Conservation (phyloP, 2,329 filamentous ascomycete genomes). For the Ceratocystis alfenasii region DNA sequence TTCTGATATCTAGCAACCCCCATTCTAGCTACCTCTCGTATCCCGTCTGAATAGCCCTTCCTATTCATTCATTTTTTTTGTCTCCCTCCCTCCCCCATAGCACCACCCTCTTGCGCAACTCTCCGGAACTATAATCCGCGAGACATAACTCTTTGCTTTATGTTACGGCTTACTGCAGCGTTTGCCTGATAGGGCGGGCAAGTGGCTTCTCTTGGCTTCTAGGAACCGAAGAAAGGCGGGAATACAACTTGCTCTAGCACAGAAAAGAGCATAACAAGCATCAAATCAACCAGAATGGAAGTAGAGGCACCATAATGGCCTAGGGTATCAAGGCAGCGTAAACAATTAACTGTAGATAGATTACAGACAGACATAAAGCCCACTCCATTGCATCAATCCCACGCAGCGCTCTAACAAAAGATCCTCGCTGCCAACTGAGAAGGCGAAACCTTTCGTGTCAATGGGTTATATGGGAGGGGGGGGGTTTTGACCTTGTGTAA, state of each 20-base stretch:
- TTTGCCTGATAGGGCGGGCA: not conserved
- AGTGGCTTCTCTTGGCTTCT: not conserved
- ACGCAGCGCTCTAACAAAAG: not conserved
- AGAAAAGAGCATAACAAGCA: not conserved
- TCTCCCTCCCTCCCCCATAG: not conserved
- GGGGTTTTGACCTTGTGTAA: not conserved
- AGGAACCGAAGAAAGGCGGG: not conserved
- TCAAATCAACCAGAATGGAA: not conserved
- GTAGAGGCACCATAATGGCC: not conserved
- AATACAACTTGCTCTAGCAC: not conserved
- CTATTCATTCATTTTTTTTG: not conserved
- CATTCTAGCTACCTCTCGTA: too few relatives aligned
- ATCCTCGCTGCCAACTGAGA: not conserved
- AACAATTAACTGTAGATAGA: too few relatives aligned
- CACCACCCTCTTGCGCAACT: conserved; percentile 4
- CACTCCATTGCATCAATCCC: not conserved
- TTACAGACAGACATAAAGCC: not conserved
- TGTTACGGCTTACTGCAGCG: not conserved
- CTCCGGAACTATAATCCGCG: conserved; percentile 9
- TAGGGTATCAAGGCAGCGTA: not conserved
- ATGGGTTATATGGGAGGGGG: not conserved
- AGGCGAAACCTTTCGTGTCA: not conserved
- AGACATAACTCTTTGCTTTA: conserved; percentile 1
- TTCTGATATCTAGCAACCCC: too few relatives aligned
- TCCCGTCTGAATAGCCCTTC: not conserved